These are phyloP conservation scores for Citrus hindsii DNA, from an alignment of 345 rosid species.

Conservation along the genomic window DNA sequence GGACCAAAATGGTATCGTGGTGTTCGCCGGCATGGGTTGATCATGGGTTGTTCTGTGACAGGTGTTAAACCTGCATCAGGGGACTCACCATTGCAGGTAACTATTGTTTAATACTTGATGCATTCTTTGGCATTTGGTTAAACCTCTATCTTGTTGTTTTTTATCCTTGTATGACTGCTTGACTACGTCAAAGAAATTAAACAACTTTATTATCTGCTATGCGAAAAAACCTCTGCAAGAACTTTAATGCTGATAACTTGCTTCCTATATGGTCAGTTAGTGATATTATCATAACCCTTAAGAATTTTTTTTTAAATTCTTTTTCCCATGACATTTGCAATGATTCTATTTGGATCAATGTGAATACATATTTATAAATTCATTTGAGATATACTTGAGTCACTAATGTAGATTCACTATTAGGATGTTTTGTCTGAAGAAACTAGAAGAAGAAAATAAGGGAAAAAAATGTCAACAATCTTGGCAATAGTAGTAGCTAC, in stretches of 20 bases:
- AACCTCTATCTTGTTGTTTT: neutral
- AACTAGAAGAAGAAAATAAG: neutral
- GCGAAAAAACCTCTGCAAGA: neutral
- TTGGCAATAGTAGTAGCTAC: neutral
- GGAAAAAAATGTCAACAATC: neutral
- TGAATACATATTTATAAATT: no score
- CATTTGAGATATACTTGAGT: neutral
- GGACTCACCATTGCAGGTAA: constrained; percentile 96
- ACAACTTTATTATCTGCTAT: neutral
- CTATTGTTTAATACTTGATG: neutral
- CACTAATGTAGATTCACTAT: neutral
- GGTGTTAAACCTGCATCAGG: constrained; percentile 96
- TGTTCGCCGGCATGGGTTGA: constrained; percentile 93
- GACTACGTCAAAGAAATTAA: neutral
- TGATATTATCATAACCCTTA: neutral
- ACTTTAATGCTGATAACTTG: neutral
- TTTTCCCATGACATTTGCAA: neutral
- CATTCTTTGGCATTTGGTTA: neutral
- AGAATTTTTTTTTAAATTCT: neutral
- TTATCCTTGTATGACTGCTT: neutral
- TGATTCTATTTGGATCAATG: neutral
- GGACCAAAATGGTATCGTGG: constrained; percentile 99
- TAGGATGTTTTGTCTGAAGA: neutral
- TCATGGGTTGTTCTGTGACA: constrained; percentile 98
- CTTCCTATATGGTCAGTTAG: neutral